Conservation (phyloP, 2,329 filamentous ascomycete species). For the Myriosclerotinia scirpicola region DNA sequence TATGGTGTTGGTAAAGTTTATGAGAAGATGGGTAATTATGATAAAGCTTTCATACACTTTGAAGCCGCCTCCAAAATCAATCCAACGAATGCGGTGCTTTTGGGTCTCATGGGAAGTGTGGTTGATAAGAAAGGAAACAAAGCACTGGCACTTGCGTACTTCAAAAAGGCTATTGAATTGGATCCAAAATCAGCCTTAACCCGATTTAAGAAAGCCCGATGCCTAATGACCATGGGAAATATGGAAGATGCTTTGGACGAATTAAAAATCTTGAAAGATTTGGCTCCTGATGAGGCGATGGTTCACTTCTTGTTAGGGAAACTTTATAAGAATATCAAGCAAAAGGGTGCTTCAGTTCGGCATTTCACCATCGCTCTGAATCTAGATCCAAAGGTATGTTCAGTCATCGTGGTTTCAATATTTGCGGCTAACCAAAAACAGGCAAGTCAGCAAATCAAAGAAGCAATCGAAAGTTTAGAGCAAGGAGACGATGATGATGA, state of each 20-base stretch:
- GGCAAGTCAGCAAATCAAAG: slow-evolving; percentile 93
- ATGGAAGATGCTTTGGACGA: slow-evolving; percentile 75
- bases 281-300: slow-evolving; percentile 91
- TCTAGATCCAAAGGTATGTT: slow-evolving; percentile 84
- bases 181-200: slow-evolving; percentile 80
- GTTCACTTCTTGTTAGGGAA: slow-evolving; percentile 94
- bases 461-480: slow-evolving; percentile 88
- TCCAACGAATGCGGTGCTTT: slow-evolving; percentile 86
- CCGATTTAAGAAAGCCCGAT: slow-evolving; percentile 89
- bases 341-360: slow-evolving; percentile 78
- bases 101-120: slow-evolving; percentile 88
- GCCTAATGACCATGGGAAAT: slow-evolving; percentile 72
- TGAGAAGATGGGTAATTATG: slow-evolving; percentile 85
- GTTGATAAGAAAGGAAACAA: slow-evolving; percentile 83
- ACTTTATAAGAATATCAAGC: slow-evolving; percentile 70
- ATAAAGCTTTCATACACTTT: slow-evolving; percentile 90
- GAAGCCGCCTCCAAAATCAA: slow-evolving; percentile 86
- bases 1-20: slow-evolving; percentile 85
- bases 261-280: slow-evolving; percentile 81
- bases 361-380: slow-evolving; percentile 95
- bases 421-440: slow-evolving; percentile 43
- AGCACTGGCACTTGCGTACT: slow-evolving; percentile 82
- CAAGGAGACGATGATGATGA: slow-evolving; percentile 44
- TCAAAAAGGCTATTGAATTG: slow-evolving; percentile 77
- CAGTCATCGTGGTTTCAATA: slow-evolving; percentile 35